Evolutionary conservation across 768 basidiomycete species (phyloP).

Genomic region (Kwoniella mangroviensis): DNA sequence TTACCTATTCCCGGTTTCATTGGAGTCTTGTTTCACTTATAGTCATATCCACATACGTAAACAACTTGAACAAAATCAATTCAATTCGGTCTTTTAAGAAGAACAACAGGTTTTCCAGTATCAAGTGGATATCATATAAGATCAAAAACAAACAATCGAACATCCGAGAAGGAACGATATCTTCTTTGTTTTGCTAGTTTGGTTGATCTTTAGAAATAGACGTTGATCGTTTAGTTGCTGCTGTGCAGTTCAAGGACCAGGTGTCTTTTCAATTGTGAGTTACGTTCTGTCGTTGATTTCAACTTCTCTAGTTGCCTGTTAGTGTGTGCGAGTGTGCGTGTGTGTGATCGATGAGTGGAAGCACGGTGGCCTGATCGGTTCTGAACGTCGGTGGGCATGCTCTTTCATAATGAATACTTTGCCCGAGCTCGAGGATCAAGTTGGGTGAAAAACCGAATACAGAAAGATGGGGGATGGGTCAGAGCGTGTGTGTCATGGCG

Average conservation of each 20-base stretch:
- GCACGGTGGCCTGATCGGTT: neutral
- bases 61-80: neutral
- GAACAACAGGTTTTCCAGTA: neutral
- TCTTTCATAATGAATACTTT: neutral
- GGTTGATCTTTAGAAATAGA: neutral
- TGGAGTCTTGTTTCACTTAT: neutral
- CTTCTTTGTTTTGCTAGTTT: neutral
- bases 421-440: neutral
- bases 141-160: neutral
- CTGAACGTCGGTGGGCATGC: too few species aligned
- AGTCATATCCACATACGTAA: neutral
- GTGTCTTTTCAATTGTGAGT: slow-evolving; percentile 11
- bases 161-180: neutral
- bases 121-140: neutral
- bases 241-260: slow-evolving; percentile 12
- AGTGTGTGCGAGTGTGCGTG: neutral
- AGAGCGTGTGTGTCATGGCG: neutral
- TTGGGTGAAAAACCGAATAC: neutral
- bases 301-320: neutral
- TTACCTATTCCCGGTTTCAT: neutral
- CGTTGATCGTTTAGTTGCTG: slow-evolving; percentile 12
- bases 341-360: neutral
- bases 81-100: neutral
- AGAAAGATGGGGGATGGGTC: neutral
- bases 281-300: neutral